Percentiles rank a stretch among this genome's conserved stretches.
Evolutionary conservation across 75 land plant species (phyloP).

Genomic region (Pinus tabuliformis): DNA sequence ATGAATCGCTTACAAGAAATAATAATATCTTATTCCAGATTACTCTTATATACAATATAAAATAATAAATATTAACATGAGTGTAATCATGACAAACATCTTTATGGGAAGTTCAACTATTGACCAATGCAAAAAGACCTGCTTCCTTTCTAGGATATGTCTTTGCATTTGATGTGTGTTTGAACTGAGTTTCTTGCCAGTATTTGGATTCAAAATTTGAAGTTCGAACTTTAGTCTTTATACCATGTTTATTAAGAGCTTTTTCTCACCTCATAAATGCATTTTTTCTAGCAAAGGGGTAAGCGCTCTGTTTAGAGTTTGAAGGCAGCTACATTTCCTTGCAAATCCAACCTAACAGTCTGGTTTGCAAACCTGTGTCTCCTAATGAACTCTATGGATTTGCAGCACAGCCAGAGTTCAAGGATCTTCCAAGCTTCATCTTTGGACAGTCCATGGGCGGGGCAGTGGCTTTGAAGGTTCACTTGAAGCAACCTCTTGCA

Average conservation of each 20-base stretch:
- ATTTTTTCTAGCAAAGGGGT: background rate
- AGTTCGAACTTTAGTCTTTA: background rate
- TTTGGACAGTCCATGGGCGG: constrained; percentile 99
- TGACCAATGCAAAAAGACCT: too few relatives aligned
- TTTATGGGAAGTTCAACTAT: background rate
- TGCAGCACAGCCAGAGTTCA: constrained; percentile 53
- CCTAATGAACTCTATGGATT: constrained; percentile 5
- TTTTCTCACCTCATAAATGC: background rate
- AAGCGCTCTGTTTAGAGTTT: background rate
- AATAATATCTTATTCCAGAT: too few relatives aligned
- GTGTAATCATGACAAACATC: background rate
- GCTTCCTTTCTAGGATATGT: background rate
- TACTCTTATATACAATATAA: too few relatives aligned
- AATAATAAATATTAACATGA: too few relatives aligned
- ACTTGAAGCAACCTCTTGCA: constrained; percentile 61
- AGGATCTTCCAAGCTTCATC: constrained; percentile 62
- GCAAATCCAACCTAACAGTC: background rate
- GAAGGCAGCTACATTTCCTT: background rate
- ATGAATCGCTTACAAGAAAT: too few relatives aligned
- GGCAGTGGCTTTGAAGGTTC: constrained; percentile 88
- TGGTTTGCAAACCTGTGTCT: background rate
- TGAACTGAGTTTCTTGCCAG: background rate
- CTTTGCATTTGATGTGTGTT: constrained; percentile 5
- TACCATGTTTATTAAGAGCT: background rate
- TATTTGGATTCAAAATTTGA: background rate